Evolutionary conservation across 129 eudicot species (phyloP).

Genomic region (Centaurea solstitialis): DNA sequence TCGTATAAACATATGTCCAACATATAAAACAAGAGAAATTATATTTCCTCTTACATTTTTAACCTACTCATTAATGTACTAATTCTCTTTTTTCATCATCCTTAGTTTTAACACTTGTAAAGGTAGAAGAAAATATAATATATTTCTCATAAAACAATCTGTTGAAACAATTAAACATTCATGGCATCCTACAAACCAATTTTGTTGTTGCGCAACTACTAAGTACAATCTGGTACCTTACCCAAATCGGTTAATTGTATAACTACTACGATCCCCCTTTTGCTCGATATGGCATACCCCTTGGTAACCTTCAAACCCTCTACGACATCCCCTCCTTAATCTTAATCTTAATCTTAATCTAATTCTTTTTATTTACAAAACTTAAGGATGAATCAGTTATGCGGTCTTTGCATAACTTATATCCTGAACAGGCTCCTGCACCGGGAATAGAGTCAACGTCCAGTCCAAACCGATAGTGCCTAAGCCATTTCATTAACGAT

Average conservation of each 20-base stretch:
- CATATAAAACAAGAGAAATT: too few species aligned
- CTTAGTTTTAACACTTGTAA: too few species aligned
- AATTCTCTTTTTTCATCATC: too few species aligned
- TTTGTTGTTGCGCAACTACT: background rate
- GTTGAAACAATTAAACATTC: too few species aligned
- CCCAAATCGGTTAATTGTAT: background rate
- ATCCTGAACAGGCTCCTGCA: constrained; percentile 22
- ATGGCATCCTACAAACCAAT: background rate
- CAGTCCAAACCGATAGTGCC: too few species aligned
- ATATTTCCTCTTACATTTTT: too few species aligned
- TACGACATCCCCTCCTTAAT: background rate
- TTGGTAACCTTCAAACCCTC: background rate
- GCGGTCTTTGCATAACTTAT: constrained; percentile 16
- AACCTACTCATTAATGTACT: too few species aligned
- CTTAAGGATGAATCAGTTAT: background rate
- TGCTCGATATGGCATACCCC: background rate
- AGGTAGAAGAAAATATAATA: too few species aligned
- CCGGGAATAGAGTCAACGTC: constrained; percentile 20
- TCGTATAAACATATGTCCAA: too few species aligned
- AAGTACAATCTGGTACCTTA: background rate
- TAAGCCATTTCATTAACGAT: too few species aligned
- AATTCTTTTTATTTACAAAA: background rate
- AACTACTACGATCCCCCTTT: background rate
- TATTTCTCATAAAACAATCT: too few species aligned
- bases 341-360: background rate